Evolutionary conservation across 1,139 yeast genomes (phyloP).

Genomic region (Sugiyamaella novakii): DNA sequence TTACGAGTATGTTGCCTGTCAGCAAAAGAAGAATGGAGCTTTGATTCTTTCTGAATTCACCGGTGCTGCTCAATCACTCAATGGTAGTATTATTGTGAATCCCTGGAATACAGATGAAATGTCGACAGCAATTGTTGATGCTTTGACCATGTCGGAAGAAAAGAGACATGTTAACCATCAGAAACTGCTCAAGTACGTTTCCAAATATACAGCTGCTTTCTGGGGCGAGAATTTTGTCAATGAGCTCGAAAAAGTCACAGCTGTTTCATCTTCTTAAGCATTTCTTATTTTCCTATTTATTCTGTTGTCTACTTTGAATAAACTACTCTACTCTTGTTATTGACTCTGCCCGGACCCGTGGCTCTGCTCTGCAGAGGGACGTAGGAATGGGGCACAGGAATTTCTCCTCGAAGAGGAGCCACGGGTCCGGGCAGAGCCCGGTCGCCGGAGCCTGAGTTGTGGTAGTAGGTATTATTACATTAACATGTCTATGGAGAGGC

Average conservation of each 20-base stretch:
- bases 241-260: conserved; percentile 52
- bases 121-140: conserved; percentile 81
- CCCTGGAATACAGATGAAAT: conserved; percentile 99
- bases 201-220: conserved; percentile 89
- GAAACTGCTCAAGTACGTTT: conserved; percentile 80
- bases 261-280: neutral
- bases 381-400: too few species aligned
- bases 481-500: conserved; percentile 2
- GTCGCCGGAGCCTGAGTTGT: conserved; percentile 12
- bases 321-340: neutral
- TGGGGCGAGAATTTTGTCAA: conserved; percentile 98
- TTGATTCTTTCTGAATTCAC: conserved; percentile 91
- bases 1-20: conserved; percentile 96
- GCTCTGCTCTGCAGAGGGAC: conserved; percentile 1
- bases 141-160: conserved; percentile 81
- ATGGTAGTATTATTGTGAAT: conserved; percentile 90
- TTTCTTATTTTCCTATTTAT: conserved; percentile 5
- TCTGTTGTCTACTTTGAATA: neutral
- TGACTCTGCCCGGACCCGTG: conserved; percentile 13
- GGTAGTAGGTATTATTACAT: conserved; percentile 8
- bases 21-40: conserved; percentile 81
- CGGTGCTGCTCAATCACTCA: conserved; percentile 97
- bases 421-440: conserved; percentile 9
- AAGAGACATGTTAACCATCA: conserved; percentile 76
- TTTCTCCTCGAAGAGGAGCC: conserved; percentile 6